Evolutionary conservation across 805 yeast species (phyloP), one percentile per base, ranked within the genome.

Genomic region (Candida sakaeoensis): DNA sequence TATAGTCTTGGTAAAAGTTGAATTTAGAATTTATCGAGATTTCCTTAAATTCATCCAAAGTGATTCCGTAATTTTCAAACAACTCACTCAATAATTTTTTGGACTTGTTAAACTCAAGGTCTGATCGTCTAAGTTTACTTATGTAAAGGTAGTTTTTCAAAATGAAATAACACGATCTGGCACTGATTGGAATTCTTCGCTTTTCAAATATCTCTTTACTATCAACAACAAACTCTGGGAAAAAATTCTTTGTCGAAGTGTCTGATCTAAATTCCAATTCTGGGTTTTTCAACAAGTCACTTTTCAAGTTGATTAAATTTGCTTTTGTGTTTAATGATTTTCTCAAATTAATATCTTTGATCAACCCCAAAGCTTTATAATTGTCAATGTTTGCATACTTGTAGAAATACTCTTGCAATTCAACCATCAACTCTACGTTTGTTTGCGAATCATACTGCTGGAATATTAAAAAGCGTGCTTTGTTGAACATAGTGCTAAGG

Each of bases 131-230:
- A 12, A 50, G 46, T 17, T 56, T 58, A 30, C 61, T 28, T 14
- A 34, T 26, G 26, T 24, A 34, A 4, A 34, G 17, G 17, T 7
- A 34, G 17, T 34, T 34, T 25, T 34, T 34, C 13, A 34, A 24
- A 6, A 34, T 34, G n/a, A 34, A 34, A 15, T 25, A 34, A 24
- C 30, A 34, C 4, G 37, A 23, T 25, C 16, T 34, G 16, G 37
- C 37, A 34, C 37, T 34, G 8, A 34, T 34, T 24, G 23, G 22
- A 5, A 34, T 34, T 13, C n/a, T 30, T 36, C 44, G 27, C 33
- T 46, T n/a, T 21, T 30, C 29, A 63, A 37, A 29, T 47, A 49
- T 38, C 47, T 55, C 42, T 52, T 53, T 34, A 61, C 55, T 34
- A 4, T 34, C 17, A 23, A 34, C 37, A 24, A 34, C 37, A 25